phyloP scores from a whole-genome alignment of 2,329 filamentous ascomycete species.

The Ophiocordyceps unilateralis region DNA sequence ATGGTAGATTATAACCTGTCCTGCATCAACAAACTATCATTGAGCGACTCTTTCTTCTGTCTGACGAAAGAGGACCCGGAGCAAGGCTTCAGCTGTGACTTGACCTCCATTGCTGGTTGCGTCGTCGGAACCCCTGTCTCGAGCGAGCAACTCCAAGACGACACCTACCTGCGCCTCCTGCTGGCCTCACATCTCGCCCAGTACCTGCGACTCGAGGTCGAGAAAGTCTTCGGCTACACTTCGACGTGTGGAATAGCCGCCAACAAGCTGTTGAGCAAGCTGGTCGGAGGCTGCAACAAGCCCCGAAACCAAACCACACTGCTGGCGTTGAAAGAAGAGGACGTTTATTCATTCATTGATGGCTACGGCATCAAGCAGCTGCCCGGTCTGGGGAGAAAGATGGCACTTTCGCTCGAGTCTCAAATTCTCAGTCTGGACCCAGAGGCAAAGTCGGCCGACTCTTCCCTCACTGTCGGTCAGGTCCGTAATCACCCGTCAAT shows the following conservation, averaged over 20 bases:
- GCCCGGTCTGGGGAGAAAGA: constrained; percentile 72
- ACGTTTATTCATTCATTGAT: constrained; percentile 56
- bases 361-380: constrained; percentile 59
- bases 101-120: constrained; percentile 47
- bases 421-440: constrained; percentile 26
- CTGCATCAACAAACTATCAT: constrained; percentile 48
- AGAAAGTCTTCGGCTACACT: constrained; percentile 66
- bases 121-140: constrained; percentile 17
- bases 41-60: constrained; percentile 61
- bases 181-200: constrained; percentile 69
- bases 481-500: constrained; percentile 47
- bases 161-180: constrained; percentile 42
- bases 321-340: constrained; percentile 41
- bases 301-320: constrained; percentile 77
- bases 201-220: constrained; percentile 54
- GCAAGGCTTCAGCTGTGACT: constrained; percentile 65
- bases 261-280: constrained; percentile 71
- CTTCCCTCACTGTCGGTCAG: constrained; percentile 43
- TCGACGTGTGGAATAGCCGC: constrained; percentile 77
- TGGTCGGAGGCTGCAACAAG: constrained; percentile 72
- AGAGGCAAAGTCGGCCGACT: constrained; percentile 18
- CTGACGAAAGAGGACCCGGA: constrained; percentile 58
- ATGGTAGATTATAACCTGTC: constrained; percentile 67
- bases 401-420: constrained; percentile 27
- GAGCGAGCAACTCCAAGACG: constrained; percentile 13